Evolutionary conservation across 2,329 filamentous ascomycete species (phyloP), one percentile per base, ranked within the genome.

Genomic region (Trichophyton schoenleinii): DNA sequence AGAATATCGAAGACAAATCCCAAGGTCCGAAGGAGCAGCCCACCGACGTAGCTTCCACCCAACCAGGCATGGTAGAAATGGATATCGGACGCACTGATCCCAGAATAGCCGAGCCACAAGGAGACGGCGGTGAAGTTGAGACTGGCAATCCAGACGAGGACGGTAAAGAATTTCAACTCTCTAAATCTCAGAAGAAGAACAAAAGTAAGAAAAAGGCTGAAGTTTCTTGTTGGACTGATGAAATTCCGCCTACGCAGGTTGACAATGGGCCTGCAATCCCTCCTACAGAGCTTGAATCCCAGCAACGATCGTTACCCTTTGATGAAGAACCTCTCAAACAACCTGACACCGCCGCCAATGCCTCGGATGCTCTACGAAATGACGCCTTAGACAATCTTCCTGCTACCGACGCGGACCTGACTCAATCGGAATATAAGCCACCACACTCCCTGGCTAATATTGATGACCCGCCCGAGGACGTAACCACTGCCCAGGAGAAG

Each of bases 91-190:
- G 22, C 25, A 13, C 20, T 25, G 46, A 44, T 41, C 9, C n/a
- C n/a, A 44, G 9, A 9, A 42, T 18, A n/a, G 7, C 55, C n/a
- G 20, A 11, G 11, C 22, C 38, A 5, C 11, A 44, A 31, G n/a
- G 34, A 42, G 36, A 25, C 18, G 55, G 55, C 20, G 55, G 36
- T 52, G 57, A 15, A 34, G 22, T 13, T 52, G 53, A 58, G 9
- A 20, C 11, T 59, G 31, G 36, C 55, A 57, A 18, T n/a, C 46
- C 36, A 57, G 71, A 75, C 70, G 68, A 72, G 69, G 73, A 76
- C 69, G 74, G 73, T 76, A 75, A 76, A 73, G 73, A 76, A 66
- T 70, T 73, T 71, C 73, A 74, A 72, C 72, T 70, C 71, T 74
- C 72, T 70, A 73, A 71, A 70, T 70, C 66, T 64, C 70, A 70